Evolutionary conservation across 2,329 filamentous ascomycete species (phyloP).

Genomic region (Monilinia polystroma): DNA sequence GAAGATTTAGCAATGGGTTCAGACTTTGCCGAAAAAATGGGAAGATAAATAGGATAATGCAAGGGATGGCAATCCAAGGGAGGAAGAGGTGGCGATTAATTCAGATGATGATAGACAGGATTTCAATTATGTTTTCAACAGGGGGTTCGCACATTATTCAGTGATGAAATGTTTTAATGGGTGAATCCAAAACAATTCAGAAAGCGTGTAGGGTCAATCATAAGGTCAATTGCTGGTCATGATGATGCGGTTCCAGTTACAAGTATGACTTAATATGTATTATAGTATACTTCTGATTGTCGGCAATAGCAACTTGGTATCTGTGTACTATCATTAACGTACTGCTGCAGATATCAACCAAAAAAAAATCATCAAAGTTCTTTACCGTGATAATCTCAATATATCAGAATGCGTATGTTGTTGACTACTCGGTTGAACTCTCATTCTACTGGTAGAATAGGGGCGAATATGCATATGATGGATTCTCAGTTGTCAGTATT

Average conservation of each 20-base stretch:
- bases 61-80: not conserved
- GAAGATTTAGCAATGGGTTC: conserved; percentile 6
- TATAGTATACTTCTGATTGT: not conserved
- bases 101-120: not conserved
- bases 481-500: not conserved
- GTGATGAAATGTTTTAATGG: not conserved
- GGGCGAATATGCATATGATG: not conserved
- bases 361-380: not conserved
- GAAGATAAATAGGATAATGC: not conserved
- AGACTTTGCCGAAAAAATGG: conserved; percentile 1
- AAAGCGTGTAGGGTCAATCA: not conserved
- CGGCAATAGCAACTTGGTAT: not conserved
- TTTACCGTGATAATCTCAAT: not conserved
- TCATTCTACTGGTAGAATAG: not conserved
- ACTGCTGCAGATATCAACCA: not conserved
- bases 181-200: not conserved
- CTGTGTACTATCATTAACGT: not conserved
- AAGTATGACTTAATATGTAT: not conserved
- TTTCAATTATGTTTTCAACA: not conserved
- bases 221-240: not conserved
- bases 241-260: not conserved
- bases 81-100: not conserved
- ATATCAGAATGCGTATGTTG: not conserved
- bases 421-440: not conserved
- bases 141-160: not conserved